Evolutionary conservation across 345 rosid genomes (phyloP).

Genomic region (Arabidopsis thaliana): DNA sequence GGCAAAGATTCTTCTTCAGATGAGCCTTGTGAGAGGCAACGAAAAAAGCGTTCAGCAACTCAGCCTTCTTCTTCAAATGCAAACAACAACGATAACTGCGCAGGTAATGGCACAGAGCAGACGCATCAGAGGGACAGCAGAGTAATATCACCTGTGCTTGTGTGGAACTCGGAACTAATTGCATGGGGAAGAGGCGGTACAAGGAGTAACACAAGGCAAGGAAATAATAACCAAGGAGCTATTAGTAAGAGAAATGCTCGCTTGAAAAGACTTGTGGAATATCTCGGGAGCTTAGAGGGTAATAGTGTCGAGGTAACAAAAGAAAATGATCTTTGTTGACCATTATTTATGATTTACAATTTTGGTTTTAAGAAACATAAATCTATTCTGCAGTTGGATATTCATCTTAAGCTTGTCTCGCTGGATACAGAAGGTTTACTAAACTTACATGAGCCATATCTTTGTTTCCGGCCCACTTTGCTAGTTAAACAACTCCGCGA

Average conservation of each 20-base stretch:
- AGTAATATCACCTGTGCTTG: constrained; percentile 76
- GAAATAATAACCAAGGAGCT: constrained; percentile 55
- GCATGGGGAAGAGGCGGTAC: constrained; percentile 95
- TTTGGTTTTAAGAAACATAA: neutral
- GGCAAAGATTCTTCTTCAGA: constrained; percentile 87
- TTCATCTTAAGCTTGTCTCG: constrained; percentile 73
- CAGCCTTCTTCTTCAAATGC: constrained; percentile 67
- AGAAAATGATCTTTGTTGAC: constrained; percentile 21
- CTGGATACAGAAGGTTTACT: constrained; percentile 59
- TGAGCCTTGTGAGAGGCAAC: constrained; percentile 61
- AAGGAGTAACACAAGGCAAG: constrained; percentile 87
- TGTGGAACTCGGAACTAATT: constrained; percentile 73
- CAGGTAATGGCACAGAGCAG: constrained; percentile 62
- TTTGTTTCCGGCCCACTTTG: constrained; percentile 69
- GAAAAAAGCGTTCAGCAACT: constrained; percentile 54
- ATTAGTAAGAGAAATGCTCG: constrained; percentile 68
- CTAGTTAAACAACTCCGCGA: constrained; percentile 71
- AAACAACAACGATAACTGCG: constrained; percentile 55
- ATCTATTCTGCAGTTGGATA: constrained; percentile 59
- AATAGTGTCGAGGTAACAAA: constrained; percentile 64
- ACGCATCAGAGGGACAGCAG: constrained; percentile 54
- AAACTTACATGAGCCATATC: constrained; percentile 73
- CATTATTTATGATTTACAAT: neutral
- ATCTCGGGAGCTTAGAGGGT: constrained; percentile 70
- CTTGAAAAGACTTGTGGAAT: constrained; percentile 69